phyloP scores from a whole-genome alignment of 352 stramenopile species.

The Paralagenidium karlingii region DNA sequence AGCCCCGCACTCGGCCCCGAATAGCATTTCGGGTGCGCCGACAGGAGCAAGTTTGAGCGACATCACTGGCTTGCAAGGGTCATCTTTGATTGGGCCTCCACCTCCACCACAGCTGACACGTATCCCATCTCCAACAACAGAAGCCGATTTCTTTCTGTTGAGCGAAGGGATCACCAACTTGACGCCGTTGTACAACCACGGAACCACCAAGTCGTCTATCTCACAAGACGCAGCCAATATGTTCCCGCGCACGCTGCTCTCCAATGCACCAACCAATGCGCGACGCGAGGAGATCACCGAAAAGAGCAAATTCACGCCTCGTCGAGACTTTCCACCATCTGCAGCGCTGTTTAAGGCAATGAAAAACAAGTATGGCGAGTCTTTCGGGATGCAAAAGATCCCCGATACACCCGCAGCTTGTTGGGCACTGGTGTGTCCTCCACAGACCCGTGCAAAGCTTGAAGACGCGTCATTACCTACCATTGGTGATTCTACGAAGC shows the following conservation, averaged over 20 bases:
- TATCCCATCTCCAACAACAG: conserved; percentile 18
- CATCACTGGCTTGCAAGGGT: no score
- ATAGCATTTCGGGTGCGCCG: not conserved
- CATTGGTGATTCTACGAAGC: no score
- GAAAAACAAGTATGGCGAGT: conserved; percentile 70
- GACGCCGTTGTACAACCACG: conserved; percentile 16
- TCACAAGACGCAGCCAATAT: conserved; percentile 61
- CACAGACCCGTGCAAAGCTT: conserved; percentile 39
- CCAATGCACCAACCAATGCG: conserved; percentile 30
- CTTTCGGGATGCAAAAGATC: conserved; percentile 56
- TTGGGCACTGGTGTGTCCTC: conserved; percentile 65
- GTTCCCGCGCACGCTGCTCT: conserved; percentile 49
- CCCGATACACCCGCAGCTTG: conserved; percentile 60
- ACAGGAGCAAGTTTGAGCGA: not conserved
- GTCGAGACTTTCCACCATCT: conserved; percentile 72
- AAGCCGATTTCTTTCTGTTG: conserved; percentile 34
- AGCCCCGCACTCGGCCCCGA: not conserved
- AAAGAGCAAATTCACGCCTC: conserved; percentile 67
- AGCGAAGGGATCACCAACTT: conserved; percentile 58
- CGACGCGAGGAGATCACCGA: conserved; percentile 63
- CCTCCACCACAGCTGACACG: conserved; percentile 14
- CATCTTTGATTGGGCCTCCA: not conserved
- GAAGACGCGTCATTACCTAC: no score
- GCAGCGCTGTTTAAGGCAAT: conserved; percentile 76
- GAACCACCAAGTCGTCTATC: conserved; percentile 21